Evolutionary conservation across 208 protist species (phyloP), one percentile per base, ranked within the genome.

Genomic region (Endotrypanum monterogeii): DNA sequence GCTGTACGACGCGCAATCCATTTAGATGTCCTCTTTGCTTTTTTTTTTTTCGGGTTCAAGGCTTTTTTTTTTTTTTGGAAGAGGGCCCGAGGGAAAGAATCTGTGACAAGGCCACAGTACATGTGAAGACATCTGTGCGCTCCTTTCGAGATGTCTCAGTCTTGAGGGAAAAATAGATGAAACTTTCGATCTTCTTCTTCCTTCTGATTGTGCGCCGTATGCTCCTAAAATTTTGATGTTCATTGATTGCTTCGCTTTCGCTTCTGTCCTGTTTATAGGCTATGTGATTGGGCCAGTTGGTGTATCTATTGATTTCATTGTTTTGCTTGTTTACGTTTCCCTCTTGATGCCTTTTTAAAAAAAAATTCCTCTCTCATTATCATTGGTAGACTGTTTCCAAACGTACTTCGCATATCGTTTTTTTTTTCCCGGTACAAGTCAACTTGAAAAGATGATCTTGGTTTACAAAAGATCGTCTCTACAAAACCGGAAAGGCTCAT

Each of bases 1-100:
- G 44, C 61, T 74, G 20, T 91, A 91, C 75, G 80, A 83, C 57
- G 90, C 88, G 20, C 74, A 90, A 73, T 82, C 83, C 16, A 50
- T 73, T 68, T 76, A 62, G 68, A 9, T 11, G 62, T 28, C 23
- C 54, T 56, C 71, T 74, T 69, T 20, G 57, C 65, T 71, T 54
- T 80, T 76, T 67, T 60, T 51, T 62, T 73, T 8, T 52, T 8
- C 58, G 23, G 16, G 23, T 18, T 32, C 23, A 28, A 20, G 35
- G 8, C 11, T 3, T 35, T 20, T 52, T 67, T 35, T 51, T 3
- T 44, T 67, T n/a, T 67, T 25, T 25, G 5, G 1, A 7, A 30
- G 30, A 39, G 23, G 1, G 25, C 28, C 8, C 39, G 39, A 25
- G 18, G 23, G 32, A 67, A 51, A 67, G 23, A 16, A 7, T 23